Conservation (phyloP, 2,329 filamentous ascomycete species). For the Pseudogymnoascus sp. region DNA sequence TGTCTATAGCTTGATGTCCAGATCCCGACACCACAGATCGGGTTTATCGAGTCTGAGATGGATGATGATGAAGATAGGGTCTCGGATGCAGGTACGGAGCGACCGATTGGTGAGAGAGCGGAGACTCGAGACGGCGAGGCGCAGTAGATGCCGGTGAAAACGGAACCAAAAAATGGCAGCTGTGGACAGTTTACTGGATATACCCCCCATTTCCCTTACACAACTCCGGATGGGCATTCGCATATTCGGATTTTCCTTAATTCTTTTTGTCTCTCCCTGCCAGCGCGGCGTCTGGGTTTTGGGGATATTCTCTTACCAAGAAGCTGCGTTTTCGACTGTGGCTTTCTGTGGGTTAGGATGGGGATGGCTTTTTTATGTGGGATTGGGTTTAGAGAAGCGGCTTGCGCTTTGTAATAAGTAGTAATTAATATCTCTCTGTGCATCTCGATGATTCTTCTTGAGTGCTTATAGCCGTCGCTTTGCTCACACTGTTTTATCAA, state of each 20-base stretch:
- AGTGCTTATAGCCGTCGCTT: no score
- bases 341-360: slow-evolving; percentile 1
- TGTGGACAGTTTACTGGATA: slow-evolving; percentile 6
- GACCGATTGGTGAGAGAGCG: not conserved
- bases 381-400: not conserved
- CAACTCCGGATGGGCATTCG: not conserved
- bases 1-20: slow-evolving; percentile 4
- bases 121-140: not conserved
- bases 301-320: not conserved
- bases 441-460: no score
- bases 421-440: not conserved
- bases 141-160: not conserved
- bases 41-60: slow-evolving; percentile 1
- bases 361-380: not conserved
- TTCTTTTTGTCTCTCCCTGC: not conserved
- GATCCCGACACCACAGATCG: slow-evolving; percentile 11
- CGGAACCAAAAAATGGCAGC: not conserved
- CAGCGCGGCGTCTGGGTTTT: slow-evolving; percentile 4
- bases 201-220: slow-evolving; percentile 6
- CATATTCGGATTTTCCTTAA: not conserved
- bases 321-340: not conserved
- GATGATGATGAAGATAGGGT: not conserved
- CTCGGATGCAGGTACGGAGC: not conserved
- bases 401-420: not conserved
- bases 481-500: no score